Conservation (phyloP, 768 basidiomycete species). For the Pleurotus citrinopileatus region DNA sequence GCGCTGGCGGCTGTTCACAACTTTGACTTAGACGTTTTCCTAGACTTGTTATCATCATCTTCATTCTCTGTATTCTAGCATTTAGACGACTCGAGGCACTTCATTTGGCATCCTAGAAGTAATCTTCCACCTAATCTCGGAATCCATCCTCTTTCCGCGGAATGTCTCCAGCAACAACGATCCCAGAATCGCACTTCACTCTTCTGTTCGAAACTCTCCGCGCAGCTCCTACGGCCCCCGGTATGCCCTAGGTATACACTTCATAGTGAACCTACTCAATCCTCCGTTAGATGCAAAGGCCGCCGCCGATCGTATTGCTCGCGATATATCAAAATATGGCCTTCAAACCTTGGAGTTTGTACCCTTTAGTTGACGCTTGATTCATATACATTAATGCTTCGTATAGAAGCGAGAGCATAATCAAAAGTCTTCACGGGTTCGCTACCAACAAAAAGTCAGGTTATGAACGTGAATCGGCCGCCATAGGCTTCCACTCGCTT, state of each 20-base stretch:
- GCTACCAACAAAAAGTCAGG: conserved; percentile 85
- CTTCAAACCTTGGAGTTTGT: conserved; percentile 59
- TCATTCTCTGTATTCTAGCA: conserved; percentile 8
- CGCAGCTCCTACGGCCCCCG: conserved; percentile 16
- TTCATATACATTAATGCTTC: not conserved
- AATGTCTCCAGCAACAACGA: conserved; percentile 13
- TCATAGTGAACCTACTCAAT: not conserved
- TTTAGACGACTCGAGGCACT: not conserved
- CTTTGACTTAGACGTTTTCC: no score
- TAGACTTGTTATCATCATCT: conserved; percentile 3
- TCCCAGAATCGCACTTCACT: conserved; percentile 11
- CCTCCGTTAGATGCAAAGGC: conserved; percentile 67
- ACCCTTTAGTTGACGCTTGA: not conserved
- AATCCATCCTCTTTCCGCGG: not conserved
- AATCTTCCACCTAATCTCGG: not conserved
- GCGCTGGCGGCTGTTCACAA: no score
- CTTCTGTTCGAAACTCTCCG: conserved; percentile 14
- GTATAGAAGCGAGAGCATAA: conserved; percentile 56
- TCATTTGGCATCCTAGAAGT: not conserved
- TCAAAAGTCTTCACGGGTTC: conserved; percentile 63
- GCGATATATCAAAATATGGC: conserved; percentile 63
- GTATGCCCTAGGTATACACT: conserved; percentile 3
- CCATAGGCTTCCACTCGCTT: conserved; percentile 76
- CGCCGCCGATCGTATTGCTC: conserved; percentile 77
- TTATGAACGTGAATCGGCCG: conserved; percentile 84